A percentile compares a stretch with the other conserved stretches of the same genome.
phyloP scores from a whole-genome alignment of 305 asterid species.

The Galium porrigens region DNA sequence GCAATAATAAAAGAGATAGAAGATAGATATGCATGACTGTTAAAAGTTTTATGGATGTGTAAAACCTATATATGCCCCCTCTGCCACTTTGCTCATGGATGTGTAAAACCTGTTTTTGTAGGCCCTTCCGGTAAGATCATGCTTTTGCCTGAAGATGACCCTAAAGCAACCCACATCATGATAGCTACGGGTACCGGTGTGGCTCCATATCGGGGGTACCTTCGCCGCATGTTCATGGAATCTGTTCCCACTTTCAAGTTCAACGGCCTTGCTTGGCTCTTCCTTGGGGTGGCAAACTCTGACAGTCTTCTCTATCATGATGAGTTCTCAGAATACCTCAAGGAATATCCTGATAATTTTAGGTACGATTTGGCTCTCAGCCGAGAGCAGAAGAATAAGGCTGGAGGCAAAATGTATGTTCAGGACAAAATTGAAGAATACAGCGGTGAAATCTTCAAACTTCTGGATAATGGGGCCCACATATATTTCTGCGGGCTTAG shows the following conservation, averaged over 20 bases:
- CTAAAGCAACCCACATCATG: constrained; percentile 91
- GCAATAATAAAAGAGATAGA: not conserved
- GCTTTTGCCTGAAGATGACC: constrained; percentile 85
- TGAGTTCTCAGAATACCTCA: constrained; percentile 68
- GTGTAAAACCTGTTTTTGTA: constrained; percentile 20
- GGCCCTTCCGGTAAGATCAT: constrained; percentile 97
- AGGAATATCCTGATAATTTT: constrained; percentile 63
- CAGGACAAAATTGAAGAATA: constrained; percentile 95
- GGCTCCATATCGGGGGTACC: constrained; percentile 88
- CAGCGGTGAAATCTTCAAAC: constrained; percentile 73
- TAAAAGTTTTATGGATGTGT: not conserved
- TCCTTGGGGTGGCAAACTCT: constrained; percentile 85
- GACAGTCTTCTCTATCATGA: constrained; percentile 83
- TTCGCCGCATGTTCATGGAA: constrained; percentile 95
- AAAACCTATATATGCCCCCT: not conserved
- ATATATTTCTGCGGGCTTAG: constrained; percentile 90
- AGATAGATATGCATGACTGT: not conserved
- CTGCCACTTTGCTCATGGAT: constrained; percentile 3
- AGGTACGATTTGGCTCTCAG: constrained; percentile 78
- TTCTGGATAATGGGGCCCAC: constrained; percentile 77
- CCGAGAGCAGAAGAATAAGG: constrained; percentile 73
- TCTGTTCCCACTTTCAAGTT: constrained; percentile 59
- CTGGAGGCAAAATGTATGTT: constrained; percentile 90
- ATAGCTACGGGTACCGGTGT: constrained; percentile 94
- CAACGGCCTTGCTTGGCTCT: constrained; percentile 91